phyloP scores from a whole-genome alignment of 1,284 basidiomycete genomes.

The Pyrrhoderma lamaoense region DNA sequence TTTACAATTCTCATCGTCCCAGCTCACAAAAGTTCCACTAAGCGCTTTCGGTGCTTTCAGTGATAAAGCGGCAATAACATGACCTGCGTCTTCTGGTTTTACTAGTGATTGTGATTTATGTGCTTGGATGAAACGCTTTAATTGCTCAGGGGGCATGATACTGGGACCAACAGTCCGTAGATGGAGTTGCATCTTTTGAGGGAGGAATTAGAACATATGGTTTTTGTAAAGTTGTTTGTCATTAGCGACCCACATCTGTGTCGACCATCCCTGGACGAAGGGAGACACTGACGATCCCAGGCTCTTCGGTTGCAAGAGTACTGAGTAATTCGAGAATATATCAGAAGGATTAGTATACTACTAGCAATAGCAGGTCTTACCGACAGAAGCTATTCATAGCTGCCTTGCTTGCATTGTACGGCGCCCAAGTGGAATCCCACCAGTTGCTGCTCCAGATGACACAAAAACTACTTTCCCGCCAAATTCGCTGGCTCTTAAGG shows the following conservation, averaged over 20 bases:
- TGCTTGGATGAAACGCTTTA: slow-evolving; percentile 52
- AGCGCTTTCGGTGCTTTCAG: slow-evolving; percentile 48
- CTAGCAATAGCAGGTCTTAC: slow-evolving; percentile 28
- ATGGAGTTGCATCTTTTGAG: slow-evolving; percentile 59
- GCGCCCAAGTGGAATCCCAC: slow-evolving; percentile 65
- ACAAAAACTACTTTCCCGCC: slow-evolving; percentile 72
- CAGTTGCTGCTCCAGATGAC: slow-evolving; percentile 74
- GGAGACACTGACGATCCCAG: slow-evolving; percentile 63
- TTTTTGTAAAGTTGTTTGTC: slow-evolving; percentile 7
- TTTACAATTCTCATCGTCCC: slow-evolving; percentile 58
- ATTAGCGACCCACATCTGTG: slow-evolving; percentile 50
- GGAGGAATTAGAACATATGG: background rate
- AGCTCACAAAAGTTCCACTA: slow-evolving; percentile 70
- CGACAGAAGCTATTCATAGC: slow-evolving; percentile 81
- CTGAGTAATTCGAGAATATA: slow-evolving; percentile 30
- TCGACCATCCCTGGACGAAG: slow-evolving; percentile 83
- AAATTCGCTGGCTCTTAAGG: slow-evolving; percentile 49
- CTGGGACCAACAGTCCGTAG: slow-evolving; percentile 41
- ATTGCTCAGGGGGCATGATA: slow-evolving; percentile 45
- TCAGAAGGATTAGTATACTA: background rate
- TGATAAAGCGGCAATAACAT: slow-evolving; percentile 67
- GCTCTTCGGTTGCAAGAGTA: slow-evolving; percentile 78
- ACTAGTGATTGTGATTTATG: slow-evolving; percentile 60
- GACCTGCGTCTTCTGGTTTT: slow-evolving; percentile 62
- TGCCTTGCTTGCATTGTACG: slow-evolving; percentile 78